Conservation (phyloP, 495 filamentous ascomycete species). For the Hypoxylon lienhwacheense region DNA sequence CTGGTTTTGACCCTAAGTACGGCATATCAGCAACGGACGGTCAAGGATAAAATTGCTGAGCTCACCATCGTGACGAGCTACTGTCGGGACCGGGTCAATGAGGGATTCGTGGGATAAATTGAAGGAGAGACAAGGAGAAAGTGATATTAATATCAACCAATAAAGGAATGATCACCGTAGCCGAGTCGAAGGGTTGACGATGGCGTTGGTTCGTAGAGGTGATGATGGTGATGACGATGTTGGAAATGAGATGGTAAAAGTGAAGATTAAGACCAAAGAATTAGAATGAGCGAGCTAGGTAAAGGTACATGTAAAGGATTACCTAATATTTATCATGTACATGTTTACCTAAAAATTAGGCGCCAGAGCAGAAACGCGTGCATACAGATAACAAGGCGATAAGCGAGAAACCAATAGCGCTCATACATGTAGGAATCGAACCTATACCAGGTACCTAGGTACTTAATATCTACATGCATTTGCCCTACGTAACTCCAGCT, state of each 20-base stretch:
- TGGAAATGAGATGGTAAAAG: background rate
- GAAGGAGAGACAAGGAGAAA: background rate
- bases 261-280: no score
- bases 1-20: constrained; percentile 74
- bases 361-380: constrained; percentile 35
- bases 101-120: background rate
- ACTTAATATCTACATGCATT: no score
- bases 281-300: no score
- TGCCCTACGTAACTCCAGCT: background rate
- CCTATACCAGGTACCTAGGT: background rate
- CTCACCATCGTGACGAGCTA: constrained; percentile 37
- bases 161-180: background rate
- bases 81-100: background rate
- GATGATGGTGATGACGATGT: background rate
- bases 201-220: background rate
- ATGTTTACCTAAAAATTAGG: constrained; percentile 26
- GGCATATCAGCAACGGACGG: constrained; percentile 15
- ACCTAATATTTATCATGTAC: background rate
- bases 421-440: background rate
- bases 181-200: background rate
- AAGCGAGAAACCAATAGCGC: no score
- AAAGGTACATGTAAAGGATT: background rate
- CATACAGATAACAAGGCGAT: background rate
- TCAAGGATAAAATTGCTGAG: background rate
- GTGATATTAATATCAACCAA: background rate